Evolutionary conservation across 2,329 filamentous ascomycete species (phyloP), one percentile per base, ranked within the genome.

Genomic region (Pseudogymnoascus sp.): DNA sequence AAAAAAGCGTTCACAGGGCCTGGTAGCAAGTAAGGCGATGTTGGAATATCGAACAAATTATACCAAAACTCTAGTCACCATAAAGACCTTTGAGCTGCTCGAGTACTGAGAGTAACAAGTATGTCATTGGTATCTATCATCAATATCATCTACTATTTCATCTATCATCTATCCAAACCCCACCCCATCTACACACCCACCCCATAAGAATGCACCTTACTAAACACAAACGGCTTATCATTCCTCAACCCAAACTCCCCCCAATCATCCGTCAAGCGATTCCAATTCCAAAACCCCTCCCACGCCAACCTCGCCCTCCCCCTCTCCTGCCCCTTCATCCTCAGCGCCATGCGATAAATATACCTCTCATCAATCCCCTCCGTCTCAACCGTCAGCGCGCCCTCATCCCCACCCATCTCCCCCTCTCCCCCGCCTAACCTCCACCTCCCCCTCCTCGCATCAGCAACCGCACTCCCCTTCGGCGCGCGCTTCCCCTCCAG

Each of bases 211-310:
- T 78, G 82, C 3, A 89, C 86, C 11, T 86, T 78, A 70, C 86
- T 89, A 68, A 88, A 89, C 71, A 87, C 84, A 70, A 84, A 89
- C 0, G 86, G 80, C 73, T 86, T 87, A 63, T 86, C 80, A 68
- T 88, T 84, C 73, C 81, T 83, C 40, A 86, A 74, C 12, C 76
- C 75, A 75, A 98, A 98, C 76, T 90, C 89, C 3, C 82, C 90
- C 89, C 90, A 95, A 75, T 97, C 93, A 73, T 96, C 92, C 6
- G 91, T 96, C 71, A 96, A 75, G 68, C 84, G 84, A 73, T 98
- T 96, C 73, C 96, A 93, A 77, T 88, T 93, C 85, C 91, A 96
- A 73, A 93, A 97, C 0, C 89, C 89, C 70, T 89, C 89, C 93
- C 95, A 99, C 0, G 80, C 78, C 60, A 99, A 77, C 76, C 96